phyloP scores from a whole-genome alignment of 2,329 filamentous ascomycete genomes.

The Cucurbitaria berberidis region DNA sequence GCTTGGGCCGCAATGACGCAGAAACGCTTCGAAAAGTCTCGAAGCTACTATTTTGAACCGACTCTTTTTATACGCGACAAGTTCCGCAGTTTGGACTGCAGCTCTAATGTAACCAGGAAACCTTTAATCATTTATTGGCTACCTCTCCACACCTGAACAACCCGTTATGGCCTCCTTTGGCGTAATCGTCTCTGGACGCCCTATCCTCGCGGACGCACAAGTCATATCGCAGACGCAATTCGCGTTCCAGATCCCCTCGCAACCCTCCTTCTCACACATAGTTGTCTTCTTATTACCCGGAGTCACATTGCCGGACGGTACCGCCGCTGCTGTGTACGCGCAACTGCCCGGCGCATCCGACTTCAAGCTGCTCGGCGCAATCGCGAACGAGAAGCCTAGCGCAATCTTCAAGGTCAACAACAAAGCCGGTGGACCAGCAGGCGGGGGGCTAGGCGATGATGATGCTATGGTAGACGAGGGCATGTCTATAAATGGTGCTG shows the following conservation, averaged over 20 bases:
- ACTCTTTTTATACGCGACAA: constrained; percentile 2
- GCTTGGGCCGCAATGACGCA: constrained; percentile 29
- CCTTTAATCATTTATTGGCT: not conserved
- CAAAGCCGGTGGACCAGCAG: constrained; percentile 44
- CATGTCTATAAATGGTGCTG: constrained; percentile 17
- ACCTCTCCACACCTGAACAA: not conserved
- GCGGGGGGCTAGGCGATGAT: constrained; percentile 53
- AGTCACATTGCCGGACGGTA: constrained; percentile 71
- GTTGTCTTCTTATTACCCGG: constrained; percentile 89
- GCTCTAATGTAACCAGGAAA: constrained; percentile 1
- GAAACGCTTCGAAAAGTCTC: constrained; percentile 27
- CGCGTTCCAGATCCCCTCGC: constrained; percentile 70
- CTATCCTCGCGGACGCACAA: constrained; percentile 63
- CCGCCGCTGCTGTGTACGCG: constrained; percentile 89
- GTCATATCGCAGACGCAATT: constrained; percentile 66
- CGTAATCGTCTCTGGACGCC: constrained; percentile 65
- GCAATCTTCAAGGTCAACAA: constrained; percentile 81
- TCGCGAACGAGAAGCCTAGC: constrained; percentile 88
- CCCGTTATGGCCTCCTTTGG: constrained; percentile 60
- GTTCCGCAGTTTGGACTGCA: not conserved
- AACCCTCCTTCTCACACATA: constrained; percentile 71
- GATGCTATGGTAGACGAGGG: constrained; percentile 56
- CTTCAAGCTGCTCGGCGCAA: constrained; percentile 85
- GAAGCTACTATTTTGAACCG: constrained; percentile 14
- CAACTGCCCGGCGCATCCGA: constrained; percentile 67